Evolutionary conservation across 306 rosid species (phyloP), one percentile per base, ranked within the genome.

Genomic region (Hippophae gyantsensis): DNA sequence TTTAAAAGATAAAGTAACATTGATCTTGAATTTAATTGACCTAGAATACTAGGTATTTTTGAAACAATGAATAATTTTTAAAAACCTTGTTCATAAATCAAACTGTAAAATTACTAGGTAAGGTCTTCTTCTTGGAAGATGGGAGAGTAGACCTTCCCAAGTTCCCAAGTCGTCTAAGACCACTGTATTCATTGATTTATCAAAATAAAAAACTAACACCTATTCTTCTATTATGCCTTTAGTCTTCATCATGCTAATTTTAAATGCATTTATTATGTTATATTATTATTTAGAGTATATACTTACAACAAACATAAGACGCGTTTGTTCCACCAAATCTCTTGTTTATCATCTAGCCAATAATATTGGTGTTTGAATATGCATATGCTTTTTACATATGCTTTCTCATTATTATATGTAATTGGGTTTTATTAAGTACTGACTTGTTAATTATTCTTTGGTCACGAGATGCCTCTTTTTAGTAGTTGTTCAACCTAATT

Each of bases 261-360:
- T 18, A 18, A 18, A 18, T 18, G 23, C 23, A 18, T 18, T 18
- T 18, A 18, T 18, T 18, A 18, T 18, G 23, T 18, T 18, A 68
- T 69, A 72, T 79, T 72, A 65, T 53, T 61, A 71, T 63, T 66
- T 18, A 18, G 23, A 26, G 52, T 13, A 63, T 25, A 69, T 72
- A 77, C 73, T 83, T 32, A 32, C 38, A 32, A 32, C 38, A 32
- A 46, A 62, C 62, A 40, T 51, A 49, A 78, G 71, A 72, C 71
- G 75, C 65, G 83, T 76, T 80, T 74, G 76, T 73, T 77, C 74
- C 77, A 82, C 84, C 86, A 78, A 87, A 82, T 83, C 81, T 79
- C 81, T 53, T 78, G 73, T 76, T 76, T 69, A 79, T 54, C 74
- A 55, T 18, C 69, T 62, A 70, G 58, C 78, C 56, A 54, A 52